phyloP scores from a whole-genome alignment of 2,329 filamentous ascomycete species.

The Monilinia fructigena region DNA sequence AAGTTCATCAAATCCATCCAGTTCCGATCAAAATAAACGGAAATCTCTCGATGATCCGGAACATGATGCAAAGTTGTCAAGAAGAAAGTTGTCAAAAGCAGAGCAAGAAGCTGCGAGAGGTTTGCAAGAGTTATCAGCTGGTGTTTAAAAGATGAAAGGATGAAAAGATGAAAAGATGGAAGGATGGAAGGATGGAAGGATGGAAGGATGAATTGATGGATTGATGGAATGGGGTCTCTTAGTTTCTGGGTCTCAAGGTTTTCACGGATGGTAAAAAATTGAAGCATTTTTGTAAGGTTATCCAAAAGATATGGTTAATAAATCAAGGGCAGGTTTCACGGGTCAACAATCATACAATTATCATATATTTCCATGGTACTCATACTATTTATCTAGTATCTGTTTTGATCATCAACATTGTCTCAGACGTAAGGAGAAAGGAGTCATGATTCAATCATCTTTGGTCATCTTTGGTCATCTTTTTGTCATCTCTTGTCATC shows the following conservation, averaged over 20 bases:
- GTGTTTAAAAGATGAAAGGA: slow-evolving; percentile 19
- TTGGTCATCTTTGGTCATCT: no score
- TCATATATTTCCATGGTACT: background rate
- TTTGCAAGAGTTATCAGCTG: slow-evolving; percentile 21
- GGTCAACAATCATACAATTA: background rate
- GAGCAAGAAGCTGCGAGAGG: slow-evolving; percentile 22
- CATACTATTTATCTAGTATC: background rate
- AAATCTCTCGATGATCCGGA: slow-evolving; percentile 21
- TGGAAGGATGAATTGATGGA: background rate
- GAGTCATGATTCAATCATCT: background rate
- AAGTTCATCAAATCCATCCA: background rate
- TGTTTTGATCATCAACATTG: background rate
- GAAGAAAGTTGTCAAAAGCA: slow-evolving; percentile 23
- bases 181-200: background rate
- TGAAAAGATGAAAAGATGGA: no score
- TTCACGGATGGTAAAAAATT: slow-evolving; percentile 22
- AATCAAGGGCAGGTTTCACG: slow-evolving; percentile 14
- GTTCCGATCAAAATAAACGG: slow-evolving; percentile 21
- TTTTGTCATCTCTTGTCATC: no score
- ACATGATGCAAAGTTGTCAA: slow-evolving; percentile 8
- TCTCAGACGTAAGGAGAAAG: background rate
- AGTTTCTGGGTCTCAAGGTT: background rate
- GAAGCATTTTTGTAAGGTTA: slow-evolving; percentile 16
- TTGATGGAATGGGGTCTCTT: background rate
- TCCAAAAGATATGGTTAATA: slow-evolving; percentile 13